Evolutionary conservation across 2,329 filamentous ascomycete genomes (phyloP).

Genomic region (Phialemoniopsis sp.): DNA sequence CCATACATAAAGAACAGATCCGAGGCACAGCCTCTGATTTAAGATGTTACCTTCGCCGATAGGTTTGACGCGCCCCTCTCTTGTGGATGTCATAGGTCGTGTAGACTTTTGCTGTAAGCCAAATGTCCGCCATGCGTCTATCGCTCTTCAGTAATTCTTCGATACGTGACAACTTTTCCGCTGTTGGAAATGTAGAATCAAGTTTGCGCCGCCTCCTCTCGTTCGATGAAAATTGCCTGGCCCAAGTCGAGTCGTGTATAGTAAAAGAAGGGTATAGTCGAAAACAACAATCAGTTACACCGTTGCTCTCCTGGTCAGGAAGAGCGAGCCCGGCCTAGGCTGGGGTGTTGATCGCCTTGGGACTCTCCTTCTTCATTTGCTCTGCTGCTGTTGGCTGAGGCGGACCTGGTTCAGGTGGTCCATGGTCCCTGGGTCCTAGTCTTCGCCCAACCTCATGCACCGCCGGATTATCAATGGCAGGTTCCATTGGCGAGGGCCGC

Average conservation of each 20-base stretch:
- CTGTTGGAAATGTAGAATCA: not conserved
- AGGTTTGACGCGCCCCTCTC: too few species aligned
- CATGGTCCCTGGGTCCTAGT: not conserved
- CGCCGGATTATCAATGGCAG: not conserved
- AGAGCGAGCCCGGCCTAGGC: not conserved
- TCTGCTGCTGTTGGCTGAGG: not conserved
- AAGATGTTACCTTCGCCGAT: too few species aligned
- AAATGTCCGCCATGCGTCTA: not conserved
- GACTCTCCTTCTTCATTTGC: not conserved
- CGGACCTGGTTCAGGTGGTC: not conserved
- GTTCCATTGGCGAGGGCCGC: not conserved
- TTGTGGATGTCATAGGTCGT: too few species aligned
- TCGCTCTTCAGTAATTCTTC: not conserved
- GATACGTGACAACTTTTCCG: not conserved
- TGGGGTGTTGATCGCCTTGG: not conserved
- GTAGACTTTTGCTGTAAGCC: not conserved
- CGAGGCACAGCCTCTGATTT: too few species aligned
- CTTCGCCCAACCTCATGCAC: not conserved
- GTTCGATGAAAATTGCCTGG: too few species aligned
- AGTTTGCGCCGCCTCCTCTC: not conserved
- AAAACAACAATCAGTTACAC: not conserved
- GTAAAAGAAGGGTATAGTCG: slow-evolving; percentile 2
- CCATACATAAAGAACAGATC: too few species aligned
- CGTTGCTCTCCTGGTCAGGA: not conserved
- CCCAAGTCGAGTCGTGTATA: not conserved